These are phyloP conservation scores for Fusarium pilosicola DNA, from an alignment of 2,329 filamentous ascomycete species.

Conservation along the genomic window DNA sequence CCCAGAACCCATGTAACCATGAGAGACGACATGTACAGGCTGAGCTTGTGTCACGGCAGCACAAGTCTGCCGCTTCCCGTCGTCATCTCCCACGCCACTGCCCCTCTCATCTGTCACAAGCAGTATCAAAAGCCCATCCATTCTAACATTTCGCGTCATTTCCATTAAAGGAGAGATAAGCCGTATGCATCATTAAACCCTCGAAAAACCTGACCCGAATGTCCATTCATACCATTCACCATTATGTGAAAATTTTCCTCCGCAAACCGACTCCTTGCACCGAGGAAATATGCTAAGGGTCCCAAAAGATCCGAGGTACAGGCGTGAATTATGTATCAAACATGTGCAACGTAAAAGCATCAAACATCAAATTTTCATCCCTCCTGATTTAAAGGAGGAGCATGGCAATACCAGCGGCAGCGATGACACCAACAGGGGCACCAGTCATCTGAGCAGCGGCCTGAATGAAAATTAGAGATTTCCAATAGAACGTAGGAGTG, in stretches of 20 bases:
- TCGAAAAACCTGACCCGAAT: constrained; percentile 45
- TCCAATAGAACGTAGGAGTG: not conserved
- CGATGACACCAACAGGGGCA: constrained; percentile 58
- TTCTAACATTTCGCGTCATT: constrained; percentile 44
- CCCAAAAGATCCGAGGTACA: constrained; percentile 46
- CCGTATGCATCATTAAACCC: constrained; percentile 50
- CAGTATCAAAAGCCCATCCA: constrained; percentile 36
- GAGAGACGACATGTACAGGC: constrained; percentile 4
- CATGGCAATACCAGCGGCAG: constrained; percentile 60
- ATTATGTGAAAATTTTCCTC: constrained; percentile 43
- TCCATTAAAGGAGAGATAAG: constrained; percentile 51
- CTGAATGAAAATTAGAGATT: constrained; percentile 34
- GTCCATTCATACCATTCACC: constrained; percentile 44
- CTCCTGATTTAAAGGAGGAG: constrained; percentile 56
- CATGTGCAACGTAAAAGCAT: constrained; percentile 51
- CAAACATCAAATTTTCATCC: constrained; percentile 32
- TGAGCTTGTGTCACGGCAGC: constrained; percentile 5
- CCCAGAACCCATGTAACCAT: constrained; percentile 32
- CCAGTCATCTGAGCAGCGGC: constrained; percentile 54
- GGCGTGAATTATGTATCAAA: constrained; percentile 56
- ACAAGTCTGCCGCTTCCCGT: constrained; percentile 21
- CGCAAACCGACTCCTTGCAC: constrained; percentile 34
- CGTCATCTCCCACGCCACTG: constrained; percentile 16
- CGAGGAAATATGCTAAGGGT: constrained; percentile 41
- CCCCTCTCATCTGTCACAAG: constrained; percentile 22